A percentile compares a stretch with the other conserved stretches of the same genome.
Evolutionary conservation across 805 yeast species (phyloP).

Genomic region (Wickerhamiella brachini): DNA sequence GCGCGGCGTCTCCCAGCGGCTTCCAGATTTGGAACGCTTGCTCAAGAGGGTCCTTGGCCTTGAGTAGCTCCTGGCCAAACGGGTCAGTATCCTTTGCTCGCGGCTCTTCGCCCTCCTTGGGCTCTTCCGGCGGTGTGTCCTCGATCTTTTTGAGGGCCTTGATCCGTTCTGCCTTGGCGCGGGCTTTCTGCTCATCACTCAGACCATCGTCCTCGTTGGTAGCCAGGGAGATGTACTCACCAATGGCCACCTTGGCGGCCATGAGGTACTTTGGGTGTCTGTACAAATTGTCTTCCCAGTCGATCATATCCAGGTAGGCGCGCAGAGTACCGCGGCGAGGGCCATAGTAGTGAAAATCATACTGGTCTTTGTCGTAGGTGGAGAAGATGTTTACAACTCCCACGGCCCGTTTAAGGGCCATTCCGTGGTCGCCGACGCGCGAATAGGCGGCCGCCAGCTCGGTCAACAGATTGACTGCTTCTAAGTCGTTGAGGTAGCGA

Average conservation of each 20-base stretch:
- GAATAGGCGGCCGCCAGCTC: constrained; percentile 76
- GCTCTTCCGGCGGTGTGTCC: constrained; percentile 17
- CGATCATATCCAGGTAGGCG: constrained; percentile 59
- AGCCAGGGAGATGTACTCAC: constrained; percentile 35
- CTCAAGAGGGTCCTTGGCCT: constrained; percentile 29
- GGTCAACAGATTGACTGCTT: constrained; percentile 76
- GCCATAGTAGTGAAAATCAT: constrained; percentile 89
- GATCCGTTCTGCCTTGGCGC: constrained; percentile 33
- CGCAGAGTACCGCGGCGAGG: constrained; percentile 83
- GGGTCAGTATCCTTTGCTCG: constrained; percentile 29
- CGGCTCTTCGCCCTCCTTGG: constrained; percentile 9
- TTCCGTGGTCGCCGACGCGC: constrained; percentile 49
- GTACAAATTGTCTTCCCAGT: constrained; percentile 72
- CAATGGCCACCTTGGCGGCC: constrained; percentile 50
- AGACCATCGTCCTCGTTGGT: constrained; percentile 17
- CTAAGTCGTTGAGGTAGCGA: constrained; percentile 75
- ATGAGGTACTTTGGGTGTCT: constrained; percentile 59
- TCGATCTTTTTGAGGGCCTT: constrained; percentile 33
- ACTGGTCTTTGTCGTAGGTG: constrained; percentile 68
- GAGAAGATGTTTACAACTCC: constrained; percentile 55
- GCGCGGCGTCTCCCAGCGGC: constrained; percentile 21
- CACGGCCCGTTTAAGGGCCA: constrained; percentile 66
- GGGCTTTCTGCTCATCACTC: constrained; percentile 21
- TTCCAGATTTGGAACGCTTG: constrained; percentile 30
- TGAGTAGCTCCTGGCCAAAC: constrained; percentile 31